Evolutionary conservation across 257 asterid species (phyloP).

Genomic region (Haberlea rhodopensis): DNA sequence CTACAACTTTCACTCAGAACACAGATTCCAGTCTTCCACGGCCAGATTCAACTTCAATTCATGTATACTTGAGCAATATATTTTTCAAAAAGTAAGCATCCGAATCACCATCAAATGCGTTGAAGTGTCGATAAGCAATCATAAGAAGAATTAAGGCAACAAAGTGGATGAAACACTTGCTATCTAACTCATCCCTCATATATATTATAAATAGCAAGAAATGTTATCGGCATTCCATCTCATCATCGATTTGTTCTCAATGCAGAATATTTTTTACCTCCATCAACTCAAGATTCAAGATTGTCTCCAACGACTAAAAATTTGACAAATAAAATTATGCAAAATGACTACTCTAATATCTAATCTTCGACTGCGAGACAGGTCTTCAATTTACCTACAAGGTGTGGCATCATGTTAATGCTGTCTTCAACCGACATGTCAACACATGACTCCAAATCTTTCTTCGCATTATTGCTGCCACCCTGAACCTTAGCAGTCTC

Average conservation of each 20-base stretch:
- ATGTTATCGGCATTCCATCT: constrained; percentile 6
- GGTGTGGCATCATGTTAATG: constrained; percentile 59
- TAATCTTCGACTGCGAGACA: constrained; percentile 43
- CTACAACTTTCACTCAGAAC: too few relatives aligned
- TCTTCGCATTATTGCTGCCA: constrained; percentile 36
- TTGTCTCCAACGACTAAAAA: background rate
- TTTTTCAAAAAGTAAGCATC: too few relatives aligned
- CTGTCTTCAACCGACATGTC: constrained; percentile 61
- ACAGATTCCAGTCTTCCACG: too few relatives aligned
- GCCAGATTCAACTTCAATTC: too few relatives aligned
- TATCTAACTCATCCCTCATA: background rate
- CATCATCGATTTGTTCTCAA: background rate
- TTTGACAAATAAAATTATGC: background rate
- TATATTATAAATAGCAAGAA: background rate
- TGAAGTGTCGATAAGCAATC: background rate
- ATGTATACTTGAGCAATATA: too few relatives aligned
- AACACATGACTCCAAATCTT: constrained; percentile 70
- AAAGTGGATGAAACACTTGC: background rate
- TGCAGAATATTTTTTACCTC: constrained; percentile 10
- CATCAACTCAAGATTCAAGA: constrained; percentile 6
- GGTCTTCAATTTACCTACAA: constrained; percentile 62
- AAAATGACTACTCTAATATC: constrained; percentile 18
- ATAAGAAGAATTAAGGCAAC: background rate
- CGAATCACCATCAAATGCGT: background rate
- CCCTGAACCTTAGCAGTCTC: constrained; percentile 66